Conservation (phyloP, 1,284 basidiomycete genomes). For the Chiua sp. region DNA sequence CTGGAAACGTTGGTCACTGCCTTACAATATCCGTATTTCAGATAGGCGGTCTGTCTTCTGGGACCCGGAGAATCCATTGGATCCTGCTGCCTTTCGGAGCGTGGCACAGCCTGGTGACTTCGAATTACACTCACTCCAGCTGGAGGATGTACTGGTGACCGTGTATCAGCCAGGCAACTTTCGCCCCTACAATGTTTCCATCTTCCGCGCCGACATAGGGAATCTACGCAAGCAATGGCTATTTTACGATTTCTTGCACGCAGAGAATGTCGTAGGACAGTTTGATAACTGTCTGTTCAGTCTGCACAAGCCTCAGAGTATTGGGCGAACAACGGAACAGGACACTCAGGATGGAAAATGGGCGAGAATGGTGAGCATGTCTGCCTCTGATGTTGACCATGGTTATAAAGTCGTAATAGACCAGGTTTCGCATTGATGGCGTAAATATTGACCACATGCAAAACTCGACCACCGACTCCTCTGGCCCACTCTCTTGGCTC, state of each 20-base stretch:
- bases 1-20: not conserved
- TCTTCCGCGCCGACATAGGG: conserved; percentile 92
- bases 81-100: conserved; percentile 86
- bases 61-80: conserved; percentile 80
- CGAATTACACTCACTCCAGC: conserved; percentile 85
- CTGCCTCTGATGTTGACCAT: not conserved
- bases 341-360: conserved; percentile 83
- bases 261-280: conserved; percentile 96
- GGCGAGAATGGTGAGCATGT: conserved; percentile 81
- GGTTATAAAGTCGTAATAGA: conserved; percentile 49
- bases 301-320: conserved; percentile 95
- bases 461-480: conserved; percentile 73
- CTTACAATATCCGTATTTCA: conserved; percentile 36
- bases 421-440: conserved; percentile 95
- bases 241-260: conserved; percentile 92
- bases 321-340: conserved; percentile 87
- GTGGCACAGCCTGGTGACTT: conserved; percentile 83
- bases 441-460: conserved; percentile 97
- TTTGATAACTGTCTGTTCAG: conserved; percentile 99
- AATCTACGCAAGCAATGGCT: conserved; percentile 93
- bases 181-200: conserved; percentile 93
- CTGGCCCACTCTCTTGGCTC: conserved; percentile 97
- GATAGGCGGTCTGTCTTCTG: conserved; percentile 92
- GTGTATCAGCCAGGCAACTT: conserved; percentile 95
- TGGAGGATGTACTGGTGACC: conserved; percentile 95